Conservation (phyloP, 129 eudicot species). For the Helianthus annuus region HanXRQr2.0-SUNRISE NC_035444.2:154647409-154647908, state of each 20-base stretch:
- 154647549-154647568: not conserved
- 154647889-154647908: slow-evolving; percentile 97
- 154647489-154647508: slow-evolving; percentile 11
- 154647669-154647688: not conserved
- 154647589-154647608: not conserved
- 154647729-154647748: not conserved
- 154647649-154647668: not conserved
- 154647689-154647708: not conserved
- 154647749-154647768: slow-evolving; percentile 50
- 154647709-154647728: not conserved
- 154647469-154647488: not conserved
- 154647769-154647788: slow-evolving; percentile 85
- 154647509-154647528: not conserved
- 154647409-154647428: too few relatives aligned
- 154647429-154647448: too few relatives aligned
- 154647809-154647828: slow-evolving; percentile 99
- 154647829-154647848: slow-evolving; percentile 99
- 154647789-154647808: slow-evolving; percentile 80
- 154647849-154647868: slow-evolving; percentile 89
- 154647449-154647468: too few relatives aligned
- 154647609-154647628: slow-evolving; percentile 1
- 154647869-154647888: slow-evolving; percentile 98
- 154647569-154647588: not conserved
- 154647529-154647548: slow-evolving; percentile 8
- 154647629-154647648: slow-evolving; percentile 1